These are phyloP conservation scores for Fraxinus velutina DNA, from an alignment of 305 asterid species.

Conservation along the genomic window DNA sequence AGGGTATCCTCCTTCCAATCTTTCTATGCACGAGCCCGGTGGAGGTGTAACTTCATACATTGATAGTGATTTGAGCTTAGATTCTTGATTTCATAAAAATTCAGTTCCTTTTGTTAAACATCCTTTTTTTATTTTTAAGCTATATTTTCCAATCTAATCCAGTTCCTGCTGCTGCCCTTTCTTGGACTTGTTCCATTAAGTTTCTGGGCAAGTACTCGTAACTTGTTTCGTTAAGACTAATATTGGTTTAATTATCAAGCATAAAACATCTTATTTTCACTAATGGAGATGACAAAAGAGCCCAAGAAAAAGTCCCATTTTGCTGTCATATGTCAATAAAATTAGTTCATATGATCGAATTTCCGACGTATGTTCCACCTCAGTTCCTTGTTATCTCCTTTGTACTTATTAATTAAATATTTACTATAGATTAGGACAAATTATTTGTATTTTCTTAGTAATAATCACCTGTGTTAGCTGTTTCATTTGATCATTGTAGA, in stretches of 20 bases:
- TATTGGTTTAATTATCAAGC: background rate
- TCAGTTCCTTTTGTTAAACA: background rate
- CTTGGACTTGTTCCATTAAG: background rate
- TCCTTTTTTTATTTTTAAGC: background rate
- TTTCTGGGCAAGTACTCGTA: background rate
- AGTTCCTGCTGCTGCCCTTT: background rate
- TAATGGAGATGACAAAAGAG: background rate
- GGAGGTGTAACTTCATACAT: conserved; percentile 38
- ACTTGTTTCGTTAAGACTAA: background rate
- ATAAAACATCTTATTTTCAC: background rate
- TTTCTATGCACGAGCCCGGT: conserved; percentile 36
- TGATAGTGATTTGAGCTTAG: conserved; percentile 21
- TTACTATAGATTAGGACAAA: background rate
- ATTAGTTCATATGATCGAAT: background rate
- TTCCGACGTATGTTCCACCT: background rate
- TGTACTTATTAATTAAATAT: background rate
- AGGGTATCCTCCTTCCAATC: conserved; percentile 26
- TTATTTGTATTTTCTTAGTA: conserved; percentile 17
- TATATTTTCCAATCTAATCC: background rate
- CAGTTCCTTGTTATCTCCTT: conserved; percentile 22
- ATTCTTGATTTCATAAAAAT: conserved; percentile 8
- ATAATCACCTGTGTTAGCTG: conserved; percentile 14
- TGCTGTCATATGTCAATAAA: background rate
- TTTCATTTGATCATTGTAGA: background rate
- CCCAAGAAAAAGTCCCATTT: background rate